phyloP scores from a whole-genome alignment of 192 early-diverging fungal species.

The Coemansia sp. region DNA sequence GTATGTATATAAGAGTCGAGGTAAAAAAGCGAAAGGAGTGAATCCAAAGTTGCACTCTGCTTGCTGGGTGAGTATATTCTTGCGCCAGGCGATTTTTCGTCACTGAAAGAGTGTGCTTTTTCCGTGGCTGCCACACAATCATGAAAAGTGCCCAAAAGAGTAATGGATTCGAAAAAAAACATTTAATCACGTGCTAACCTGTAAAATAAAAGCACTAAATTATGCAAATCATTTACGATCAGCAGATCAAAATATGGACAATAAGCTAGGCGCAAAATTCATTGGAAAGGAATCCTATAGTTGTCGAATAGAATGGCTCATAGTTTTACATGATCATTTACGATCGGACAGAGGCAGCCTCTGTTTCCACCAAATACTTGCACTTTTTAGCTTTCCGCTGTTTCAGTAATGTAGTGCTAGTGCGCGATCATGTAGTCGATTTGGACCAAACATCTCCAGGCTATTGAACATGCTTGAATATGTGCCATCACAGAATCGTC shows the following conservation, averaged over 20 bases:
- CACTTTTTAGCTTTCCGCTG: too few relatives aligned
- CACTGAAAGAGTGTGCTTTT: neutral
- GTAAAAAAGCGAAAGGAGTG: conserved; percentile 25
- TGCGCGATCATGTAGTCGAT: too few relatives aligned
- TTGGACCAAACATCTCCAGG: too few relatives aligned
- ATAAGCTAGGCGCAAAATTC: too few relatives aligned
- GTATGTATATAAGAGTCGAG: conserved; percentile 23
- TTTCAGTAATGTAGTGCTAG: too few relatives aligned
- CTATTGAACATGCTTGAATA: too few relatives aligned
- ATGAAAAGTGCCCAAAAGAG: neutral
- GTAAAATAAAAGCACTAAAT: neutral
- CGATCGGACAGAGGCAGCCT: too few relatives aligned
- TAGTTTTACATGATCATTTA: too few relatives aligned
- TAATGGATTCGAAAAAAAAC: neutral
- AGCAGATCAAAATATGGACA: neutral
- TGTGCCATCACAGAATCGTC: too few relatives aligned
- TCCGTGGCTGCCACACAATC: neutral
- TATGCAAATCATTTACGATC: neutral
- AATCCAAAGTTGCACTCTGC: conserved; percentile 4
- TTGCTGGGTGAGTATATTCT: conserved; percentile 2
- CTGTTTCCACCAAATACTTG: too few relatives aligned
- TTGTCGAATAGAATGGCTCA: too few relatives aligned
- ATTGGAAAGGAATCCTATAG: too few relatives aligned
- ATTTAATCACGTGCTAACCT: neutral
- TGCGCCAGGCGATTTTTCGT: neutral